Conservation (phyloP, 306 rosid genomes). For the Acmispon strigosus region DNA sequence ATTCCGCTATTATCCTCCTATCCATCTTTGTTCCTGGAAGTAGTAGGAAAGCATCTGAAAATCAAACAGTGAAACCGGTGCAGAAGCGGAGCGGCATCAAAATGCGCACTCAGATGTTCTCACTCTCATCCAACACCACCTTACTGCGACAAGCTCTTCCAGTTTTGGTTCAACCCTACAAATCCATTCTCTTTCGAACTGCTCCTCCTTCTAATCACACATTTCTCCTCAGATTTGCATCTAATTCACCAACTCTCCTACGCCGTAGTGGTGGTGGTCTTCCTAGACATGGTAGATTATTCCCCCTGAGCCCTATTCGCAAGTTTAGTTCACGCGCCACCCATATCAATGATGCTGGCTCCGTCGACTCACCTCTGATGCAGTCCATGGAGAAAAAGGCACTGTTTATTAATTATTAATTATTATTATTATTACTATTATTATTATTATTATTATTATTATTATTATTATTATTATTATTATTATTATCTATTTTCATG, state of each 20-base stretch:
- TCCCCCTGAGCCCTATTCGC: slow-evolving; percentile 17
- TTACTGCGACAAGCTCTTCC: slow-evolving; percentile 37
- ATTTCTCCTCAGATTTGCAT: neutral
- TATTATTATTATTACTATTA: no score
- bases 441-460: no score
- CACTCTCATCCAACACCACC: slow-evolving; percentile 23
- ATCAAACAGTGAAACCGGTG: neutral
- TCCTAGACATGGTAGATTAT: neutral
- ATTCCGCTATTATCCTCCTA: no score
- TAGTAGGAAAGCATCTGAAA: neutral
- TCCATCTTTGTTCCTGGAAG: no score
- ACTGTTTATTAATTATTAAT: neutral
- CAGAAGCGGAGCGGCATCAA: neutral
- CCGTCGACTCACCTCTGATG: slow-evolving; percentile 61
- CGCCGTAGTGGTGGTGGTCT: neutral
- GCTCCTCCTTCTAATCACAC: neutral
- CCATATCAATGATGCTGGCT: slow-evolving; percentile 53
- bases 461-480: no score
- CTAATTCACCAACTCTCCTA: neutral
- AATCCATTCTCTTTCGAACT: slow-evolving; percentile 10
- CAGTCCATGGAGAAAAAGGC: slow-evolving; percentile 76
- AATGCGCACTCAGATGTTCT: slow-evolving; percentile 29
- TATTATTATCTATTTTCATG: neutral
- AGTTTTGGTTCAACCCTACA: slow-evolving; percentile 12
- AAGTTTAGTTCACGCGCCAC: slow-evolving; percentile 45